A percentile compares a stretch with the other conserved stretches of the same genome.
phyloP scores from a whole-genome alignment of 2,329 filamentous ascomycete species.

The Coniosporium tulheliwenetii region DNA sequence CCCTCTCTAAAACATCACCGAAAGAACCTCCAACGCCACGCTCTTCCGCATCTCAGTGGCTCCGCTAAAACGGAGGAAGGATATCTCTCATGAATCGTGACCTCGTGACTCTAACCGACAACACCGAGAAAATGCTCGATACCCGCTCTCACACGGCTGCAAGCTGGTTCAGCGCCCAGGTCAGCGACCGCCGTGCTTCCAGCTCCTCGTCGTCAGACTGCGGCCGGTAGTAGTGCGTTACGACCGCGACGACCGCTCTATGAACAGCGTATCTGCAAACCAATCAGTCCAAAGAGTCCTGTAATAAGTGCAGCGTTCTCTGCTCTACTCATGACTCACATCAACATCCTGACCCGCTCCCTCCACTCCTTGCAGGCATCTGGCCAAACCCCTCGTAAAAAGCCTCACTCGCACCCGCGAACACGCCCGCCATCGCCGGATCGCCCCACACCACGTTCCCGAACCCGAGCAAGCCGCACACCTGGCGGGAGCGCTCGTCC shows the following conservation, averaged over 20 bases:
- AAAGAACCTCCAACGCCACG: too few relatives aligned
- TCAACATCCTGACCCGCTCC: slow-evolving; percentile 20
- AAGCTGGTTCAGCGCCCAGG: slow-evolving; percentile 14
- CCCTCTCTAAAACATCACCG: too few relatives aligned
- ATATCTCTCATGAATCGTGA: too few relatives aligned
- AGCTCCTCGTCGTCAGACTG: slow-evolving; percentile 23
- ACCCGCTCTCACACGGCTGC: not conserved
- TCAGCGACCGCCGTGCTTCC: slow-evolving; percentile 25
- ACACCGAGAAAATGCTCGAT: too few relatives aligned
- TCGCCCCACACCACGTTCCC: slow-evolving; percentile 42
- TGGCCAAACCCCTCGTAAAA: slow-evolving; percentile 28
- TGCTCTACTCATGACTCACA: slow-evolving; percentile 17
- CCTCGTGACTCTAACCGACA: too few relatives aligned
- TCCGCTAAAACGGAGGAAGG: too few relatives aligned
- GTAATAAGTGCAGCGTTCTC: not conserved
- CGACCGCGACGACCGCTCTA: slow-evolving; percentile 24
- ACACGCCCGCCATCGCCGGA: slow-evolving; percentile 35
- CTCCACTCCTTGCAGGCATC: slow-evolving; percentile 14
- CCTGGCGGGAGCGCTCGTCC: slow-evolving; percentile 28
- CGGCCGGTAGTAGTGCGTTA: slow-evolving; percentile 28
- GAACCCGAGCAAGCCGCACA: slow-evolving; percentile 37
- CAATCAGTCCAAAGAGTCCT: not conserved
- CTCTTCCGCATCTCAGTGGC: too few relatives aligned
- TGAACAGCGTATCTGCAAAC: slow-evolving; percentile 27
- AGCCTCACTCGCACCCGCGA: slow-evolving; percentile 21